Conservation (phyloP, 768 basidiomycete species). For the Hypsizygus marmoreus region DNA sequence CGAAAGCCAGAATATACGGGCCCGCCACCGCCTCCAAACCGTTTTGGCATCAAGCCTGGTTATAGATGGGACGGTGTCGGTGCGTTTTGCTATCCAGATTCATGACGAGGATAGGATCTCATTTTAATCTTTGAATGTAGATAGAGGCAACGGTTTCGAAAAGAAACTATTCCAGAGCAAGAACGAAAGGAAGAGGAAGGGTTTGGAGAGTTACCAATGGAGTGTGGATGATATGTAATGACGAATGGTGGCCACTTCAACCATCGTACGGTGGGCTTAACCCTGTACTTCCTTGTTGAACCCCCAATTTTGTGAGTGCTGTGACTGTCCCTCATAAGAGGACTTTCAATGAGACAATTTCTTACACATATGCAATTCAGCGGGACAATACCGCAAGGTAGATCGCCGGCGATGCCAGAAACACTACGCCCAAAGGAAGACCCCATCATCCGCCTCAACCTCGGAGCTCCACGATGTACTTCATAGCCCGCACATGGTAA, state of each 20-base stretch:
- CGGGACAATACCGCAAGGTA: too few species aligned
- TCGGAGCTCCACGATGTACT: too few species aligned
- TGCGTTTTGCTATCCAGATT: conserved; percentile 45
- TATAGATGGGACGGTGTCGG: conserved; percentile 99
- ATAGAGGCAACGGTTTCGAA: conserved; percentile 93
- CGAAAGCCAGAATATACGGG: conserved; percentile 84
- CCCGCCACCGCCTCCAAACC: conserved; percentile 89
- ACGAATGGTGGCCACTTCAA: neutral
- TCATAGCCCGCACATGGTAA: too few species aligned
- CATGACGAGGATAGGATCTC: too few species aligned
- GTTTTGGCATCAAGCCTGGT: conserved; percentile 93
- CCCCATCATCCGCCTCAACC: too few species aligned
- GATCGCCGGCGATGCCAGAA: too few species aligned
- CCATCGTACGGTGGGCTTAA: neutral
- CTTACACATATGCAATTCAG: too few species aligned
- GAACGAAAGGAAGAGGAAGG: conserved; percentile 73
- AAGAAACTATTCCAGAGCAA: conserved; percentile 85
- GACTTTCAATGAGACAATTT: too few species aligned
- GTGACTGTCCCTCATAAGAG: too few species aligned
- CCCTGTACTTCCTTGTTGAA: neutral
- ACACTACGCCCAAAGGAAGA: too few species aligned
- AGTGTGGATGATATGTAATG: conserved; percentile 90
- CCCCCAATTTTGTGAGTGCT: conserved; percentile 10
- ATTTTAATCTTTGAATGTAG: too few species aligned
- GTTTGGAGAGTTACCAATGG: conserved; percentile 79